Base-by-base conservation (phyloP, 768 basidiomycete species). In the Lepiota brunneoincarnata region DNA sequence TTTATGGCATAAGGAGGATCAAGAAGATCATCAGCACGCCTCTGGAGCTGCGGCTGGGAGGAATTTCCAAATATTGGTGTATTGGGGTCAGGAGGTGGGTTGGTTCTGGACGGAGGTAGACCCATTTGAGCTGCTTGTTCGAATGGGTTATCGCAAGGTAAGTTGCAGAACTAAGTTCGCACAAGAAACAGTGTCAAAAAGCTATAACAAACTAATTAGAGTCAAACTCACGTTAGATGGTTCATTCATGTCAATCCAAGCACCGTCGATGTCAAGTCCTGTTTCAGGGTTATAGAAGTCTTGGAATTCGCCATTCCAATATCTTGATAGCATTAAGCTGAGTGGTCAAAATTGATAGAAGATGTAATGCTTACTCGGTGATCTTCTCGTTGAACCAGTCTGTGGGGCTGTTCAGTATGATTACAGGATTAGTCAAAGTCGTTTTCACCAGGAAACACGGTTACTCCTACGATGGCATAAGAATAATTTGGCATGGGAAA, bases 241-340 rank as follows among this genome's bases (percentile, higher is more conserved):
- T 56, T 88, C 86, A 63, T 89, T 87, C 86, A 86, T 86, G 58
- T 86, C 84, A 21, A 87, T 86, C 88, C 87, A 89, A 15, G 78
- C 78, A 9, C 86, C 86, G 57, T 87, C 84, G 26, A 87, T 86
- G 53, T 87, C 81, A 7, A 89, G 56, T 1, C 84, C 84, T 0
- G 66, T 74, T 11, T 72, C 56, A 0, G 81, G 73, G 56, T 69
- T 72, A 63, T 83, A 86, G 67, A 88, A 86, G 6, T 70, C 45
- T 24, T 71, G 55, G 64, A 85, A 86, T 56, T 87, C 84, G 37
- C 75, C 78, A 2, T 68, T 78, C 87, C 87, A 89, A 61, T 76
- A 84, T 23, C 82, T 83, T 37, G 4, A 4, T 6, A n/a, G 21
- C 11, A 23, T 51, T 36, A 31, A 31, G 50, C 3, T 34, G 15